phyloP scores from a whole-genome alignment of 441 rosid species.

The Adansonia madagascariensis region DNA sequence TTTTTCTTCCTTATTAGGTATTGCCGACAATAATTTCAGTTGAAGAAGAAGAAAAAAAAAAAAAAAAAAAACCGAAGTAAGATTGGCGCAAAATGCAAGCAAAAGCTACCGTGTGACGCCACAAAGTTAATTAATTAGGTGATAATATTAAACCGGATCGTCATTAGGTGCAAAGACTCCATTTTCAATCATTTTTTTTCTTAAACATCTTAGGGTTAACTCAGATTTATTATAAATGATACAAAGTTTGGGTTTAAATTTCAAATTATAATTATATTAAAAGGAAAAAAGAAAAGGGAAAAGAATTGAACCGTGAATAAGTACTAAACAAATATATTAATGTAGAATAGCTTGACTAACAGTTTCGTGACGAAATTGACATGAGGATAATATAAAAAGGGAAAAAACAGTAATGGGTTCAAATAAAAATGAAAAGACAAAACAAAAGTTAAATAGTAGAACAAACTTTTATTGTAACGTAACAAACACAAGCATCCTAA shows the following conservation, averaged over 20 bases:
- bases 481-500: no score
- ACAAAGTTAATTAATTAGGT: slow-evolving; percentile 11
- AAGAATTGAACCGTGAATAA: neutral
- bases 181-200: neutral
- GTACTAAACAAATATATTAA: neutral
- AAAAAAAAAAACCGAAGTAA: neutral
- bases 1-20: neutral
- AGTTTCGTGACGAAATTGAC: neutral
- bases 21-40: neutral
- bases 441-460: neutral
- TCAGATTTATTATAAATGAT: neutral
- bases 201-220: neutral
- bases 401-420: neutral
- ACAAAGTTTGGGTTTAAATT: neutral
- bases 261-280: neutral
- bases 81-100: neutral
- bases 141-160: neutral
- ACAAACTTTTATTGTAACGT: neutral
- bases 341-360: neutral
- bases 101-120: neutral
- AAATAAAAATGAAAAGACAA: neutral
- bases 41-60: neutral
- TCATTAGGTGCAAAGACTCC: neutral
- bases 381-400: neutral
- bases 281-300: neutral